Evolutionary conservation across 75 land plant species (phyloP).

Genomic region (Sequoia sempervirens): DNA sequence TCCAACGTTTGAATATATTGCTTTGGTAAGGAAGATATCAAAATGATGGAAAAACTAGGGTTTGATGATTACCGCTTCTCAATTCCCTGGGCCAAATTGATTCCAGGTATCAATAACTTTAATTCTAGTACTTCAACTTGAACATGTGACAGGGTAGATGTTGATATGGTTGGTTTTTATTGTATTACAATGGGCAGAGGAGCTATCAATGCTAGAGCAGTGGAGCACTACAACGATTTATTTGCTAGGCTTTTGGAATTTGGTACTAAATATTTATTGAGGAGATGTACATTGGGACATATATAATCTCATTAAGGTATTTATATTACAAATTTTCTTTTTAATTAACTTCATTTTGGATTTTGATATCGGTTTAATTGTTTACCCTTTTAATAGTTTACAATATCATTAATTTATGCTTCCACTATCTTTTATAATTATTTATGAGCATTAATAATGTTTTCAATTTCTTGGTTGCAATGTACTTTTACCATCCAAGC

Average conservation of each 20-base stretch:
- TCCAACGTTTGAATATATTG: background rate
- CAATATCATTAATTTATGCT: background rate
- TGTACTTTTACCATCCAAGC: background rate
- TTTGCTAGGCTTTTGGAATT: background rate
- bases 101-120: slow-evolving; percentile 2
- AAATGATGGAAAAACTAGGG: slow-evolving; percentile 11
- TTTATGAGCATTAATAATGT: background rate
- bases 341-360: too few relatives aligned
- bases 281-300: background rate
- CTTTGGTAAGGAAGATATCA: slow-evolving; percentile 10
- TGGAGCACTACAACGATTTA: slow-evolving; percentile 12
- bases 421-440: background rate
- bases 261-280: background rate
- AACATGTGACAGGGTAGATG: background rate
- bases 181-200: background rate
- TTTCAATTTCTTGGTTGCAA: background rate
- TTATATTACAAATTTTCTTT: too few relatives aligned
- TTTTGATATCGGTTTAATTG: too few relatives aligned
- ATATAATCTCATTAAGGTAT: too few relatives aligned
- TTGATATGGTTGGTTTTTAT: background rate
- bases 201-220: background rate
- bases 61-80: slow-evolving; percentile 12
- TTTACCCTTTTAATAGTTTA: too few relatives aligned
- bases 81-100: slow-evolving; percentile 9
- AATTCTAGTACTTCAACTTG: background rate